Base-by-base conservation (phyloP, 1,284 basidiomycete species). In the Chondrostereum purpureum region DNA sequence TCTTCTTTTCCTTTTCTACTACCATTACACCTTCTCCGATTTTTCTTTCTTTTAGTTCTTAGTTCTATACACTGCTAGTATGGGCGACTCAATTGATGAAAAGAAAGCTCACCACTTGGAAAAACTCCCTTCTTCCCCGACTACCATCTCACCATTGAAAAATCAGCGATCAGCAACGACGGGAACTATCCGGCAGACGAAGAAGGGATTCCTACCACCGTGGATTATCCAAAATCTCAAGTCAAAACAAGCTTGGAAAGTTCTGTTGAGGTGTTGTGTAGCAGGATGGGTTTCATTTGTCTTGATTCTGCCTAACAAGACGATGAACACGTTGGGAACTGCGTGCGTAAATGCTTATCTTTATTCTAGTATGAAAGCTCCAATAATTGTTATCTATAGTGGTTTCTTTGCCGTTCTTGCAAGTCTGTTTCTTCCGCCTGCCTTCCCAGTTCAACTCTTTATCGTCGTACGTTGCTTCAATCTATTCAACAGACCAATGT, bases 401-500 rank as follows among this genome's bases (percentile, higher is more conserved):
- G 50, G 48, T 0, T 60, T 59, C 50, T 59, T 60, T 27, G 39
- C 55, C 1, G 10, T 56, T 3, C 39, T 60, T 4, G 45, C 56
- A 0, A 54, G 54, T 35, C 44, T 60, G 12, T 59, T 60, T 35
- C 41, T 60, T 2, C 59, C 59, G n/a, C 55, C 59, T 2, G 53
- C 55, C 21, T 35, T 60, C 5, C 59, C 59, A 1, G 52, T 59
- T 18, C 59, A 60, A 39, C 43, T 59, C n/a, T 59, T 57, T 21
- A 20, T 58, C 18, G 55, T 59, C 35, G 56, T 60, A 41, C 21
- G 51, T 50, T 8, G 2, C 18, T 24, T 48, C 31, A 14, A 31
- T 14, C 17, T 27, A 22, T 22, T n/a, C n/a, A n/a, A n/a, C n/a
- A n/a, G n/a, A n/a, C n/a, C n/a, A n/a, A n/a, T 24, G 12, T 22